These are phyloP conservation scores for Picea sitchensis DNA, from an alignment of 75 land plant genomes.

Conservation along the genomic window DNA sequence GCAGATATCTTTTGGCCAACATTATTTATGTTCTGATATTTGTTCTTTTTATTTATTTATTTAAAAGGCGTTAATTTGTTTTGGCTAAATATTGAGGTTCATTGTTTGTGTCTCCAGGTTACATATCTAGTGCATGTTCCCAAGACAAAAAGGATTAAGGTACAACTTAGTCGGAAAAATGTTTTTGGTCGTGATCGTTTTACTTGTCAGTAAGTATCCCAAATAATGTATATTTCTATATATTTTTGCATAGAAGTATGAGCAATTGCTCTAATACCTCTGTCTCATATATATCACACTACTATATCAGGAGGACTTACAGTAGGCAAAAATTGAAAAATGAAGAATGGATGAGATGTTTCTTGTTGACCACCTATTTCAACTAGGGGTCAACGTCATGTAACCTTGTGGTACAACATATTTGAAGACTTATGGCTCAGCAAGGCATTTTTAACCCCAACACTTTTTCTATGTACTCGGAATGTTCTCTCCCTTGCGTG, in stretches of 20 bases:
- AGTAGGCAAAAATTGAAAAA: neutral
- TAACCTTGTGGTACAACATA: too few relatives aligned
- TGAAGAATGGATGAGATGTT: too few relatives aligned
- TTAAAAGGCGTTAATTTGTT: neutral
- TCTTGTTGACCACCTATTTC: too few relatives aligned
- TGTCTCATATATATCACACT: neutral
- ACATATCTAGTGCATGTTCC: slow-evolving; percentile 68
- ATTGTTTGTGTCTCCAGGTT: slow-evolving; percentile 46
- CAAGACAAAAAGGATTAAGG: slow-evolving; percentile 59
- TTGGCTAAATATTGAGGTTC: neutral
- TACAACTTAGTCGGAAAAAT: slow-evolving; percentile 70
- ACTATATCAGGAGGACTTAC: neutral
- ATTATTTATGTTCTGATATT: neutral
- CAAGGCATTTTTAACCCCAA: too few relatives aligned
- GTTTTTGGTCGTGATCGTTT: slow-evolving; percentile 66
- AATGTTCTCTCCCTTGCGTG: too few relatives aligned
- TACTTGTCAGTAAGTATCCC: slow-evolving; percentile 83
- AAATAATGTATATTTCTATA: slow-evolving; percentile 1
- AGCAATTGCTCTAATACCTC: neutral
- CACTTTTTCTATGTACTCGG: too few relatives aligned
- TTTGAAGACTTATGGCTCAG: too few relatives aligned
- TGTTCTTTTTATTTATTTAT: neutral
- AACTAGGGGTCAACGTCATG: too few relatives aligned
- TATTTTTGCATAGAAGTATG: neutral
- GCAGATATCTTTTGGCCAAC: neutral